Base-by-base conservation (phyloP, 2,329 filamentous ascomycete genomes). In the Emergomyces pasteurianus region DNA sequence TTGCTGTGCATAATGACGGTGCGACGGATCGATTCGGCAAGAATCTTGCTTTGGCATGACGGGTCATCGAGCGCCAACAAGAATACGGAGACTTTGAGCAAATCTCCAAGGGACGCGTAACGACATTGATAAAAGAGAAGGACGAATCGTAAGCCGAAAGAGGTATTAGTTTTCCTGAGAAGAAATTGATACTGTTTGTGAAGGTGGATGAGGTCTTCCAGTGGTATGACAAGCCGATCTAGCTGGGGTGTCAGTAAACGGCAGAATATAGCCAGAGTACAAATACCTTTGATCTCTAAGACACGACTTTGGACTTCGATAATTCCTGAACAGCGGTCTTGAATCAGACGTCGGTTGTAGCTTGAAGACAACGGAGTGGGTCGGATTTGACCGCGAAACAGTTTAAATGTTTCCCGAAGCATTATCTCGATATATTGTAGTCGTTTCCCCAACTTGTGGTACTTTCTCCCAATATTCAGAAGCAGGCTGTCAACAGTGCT, bases 341-440 rank as follows among this genome's bases (percentile, higher is more conserved):
- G 61, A n/a, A 71, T 61, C 42, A 66, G 28, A 3, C 58, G 58
- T 28, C 62, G 61, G 54, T 71, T 71, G 21, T 42, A 58, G 53
- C 61, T 62, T 14, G 64, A 66, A 23, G 66, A 61, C 14, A 71
- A 58, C 3, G 69, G 69, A 59, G 65, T 68, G 6, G 68, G 65
- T 40, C 65, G 60, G 31, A 70, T 65, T 6, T 63, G 61, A 1
- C 60, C 38, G 36, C 62, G 49, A 60, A 69, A 67, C 2, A 34
- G 12, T 9, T 63, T 58, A 43, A 66, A 68, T 18, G 38, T 65
- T 16, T 59, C 58, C 14, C 58, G 56, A 14, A 71, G 61, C 16
- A 58, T 38, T 12, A 58, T 52, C 26, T 63, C 64, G n/a, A 50
- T 50, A 16, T 60, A 36, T 23, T 63, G 63, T 12, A 71, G 56